A percentile compares a stretch with the other conserved stretches of the same genome.
phyloP scores from a whole-genome alignment of 1,139 yeast genomes.

The Pneumocystis canis region DNA sequence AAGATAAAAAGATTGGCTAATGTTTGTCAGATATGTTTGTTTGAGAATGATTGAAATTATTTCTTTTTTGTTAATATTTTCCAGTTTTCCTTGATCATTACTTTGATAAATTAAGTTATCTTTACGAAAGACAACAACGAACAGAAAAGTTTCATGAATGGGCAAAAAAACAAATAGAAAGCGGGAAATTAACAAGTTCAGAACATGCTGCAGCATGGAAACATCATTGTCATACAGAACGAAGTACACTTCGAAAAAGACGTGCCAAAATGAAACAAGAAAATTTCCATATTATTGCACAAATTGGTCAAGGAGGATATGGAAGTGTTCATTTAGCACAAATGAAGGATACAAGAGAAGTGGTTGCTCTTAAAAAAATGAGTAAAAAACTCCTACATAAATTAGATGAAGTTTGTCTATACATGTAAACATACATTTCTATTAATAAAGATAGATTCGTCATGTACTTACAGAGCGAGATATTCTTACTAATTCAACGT shows the following conservation, averaged over 20 bases:
- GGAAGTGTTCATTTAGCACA: conserved; percentile 94
- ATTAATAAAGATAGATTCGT: conserved; percentile 35
- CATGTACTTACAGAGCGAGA: conserved; percentile 95
- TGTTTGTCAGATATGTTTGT: conserved; percentile 45
- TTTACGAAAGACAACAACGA: conserved; percentile 73
- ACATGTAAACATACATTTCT: not conserved
- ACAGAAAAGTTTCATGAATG: conserved; percentile 49
- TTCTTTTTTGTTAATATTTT: not conserved
- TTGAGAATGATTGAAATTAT: not conserved
- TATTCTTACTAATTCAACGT: conserved; percentile 81
- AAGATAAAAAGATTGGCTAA: conserved; percentile 62
- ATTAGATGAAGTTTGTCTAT: conserved; percentile 45
- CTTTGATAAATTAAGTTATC: conserved; percentile 90
- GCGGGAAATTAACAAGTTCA: conserved; percentile 25
- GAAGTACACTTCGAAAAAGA: conserved; percentile 71
- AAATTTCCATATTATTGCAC: conserved; percentile 91
- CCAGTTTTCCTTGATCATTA: conserved; percentile 72
- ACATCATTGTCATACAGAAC: conserved; percentile 68
- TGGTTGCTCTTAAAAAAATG: conserved; percentile 86
- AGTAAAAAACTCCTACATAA: conserved; percentile 76
- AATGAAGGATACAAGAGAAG: conserved; percentile 85
- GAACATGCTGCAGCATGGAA: conserved; percentile 23
- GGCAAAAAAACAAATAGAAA: conserved; percentile 34
- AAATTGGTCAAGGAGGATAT: conserved; percentile 98
- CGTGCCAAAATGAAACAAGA: conserved; percentile 85